Conservation (phyloP, 345 rosid species). For the Lepidium didymum region DNA sequence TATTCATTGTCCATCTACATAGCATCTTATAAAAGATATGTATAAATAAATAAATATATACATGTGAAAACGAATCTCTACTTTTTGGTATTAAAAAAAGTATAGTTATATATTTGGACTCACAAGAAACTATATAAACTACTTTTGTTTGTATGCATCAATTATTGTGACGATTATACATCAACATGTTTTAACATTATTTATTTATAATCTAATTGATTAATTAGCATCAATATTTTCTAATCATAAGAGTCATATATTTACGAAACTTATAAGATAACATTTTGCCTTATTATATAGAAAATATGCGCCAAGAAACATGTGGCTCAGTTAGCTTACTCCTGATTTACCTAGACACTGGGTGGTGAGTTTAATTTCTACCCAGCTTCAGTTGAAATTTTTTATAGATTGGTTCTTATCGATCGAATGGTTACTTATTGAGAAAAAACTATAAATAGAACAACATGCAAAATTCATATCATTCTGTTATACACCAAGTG, state of each 20-base stretch:
- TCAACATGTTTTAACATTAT: not conserved
- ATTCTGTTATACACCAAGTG: not conserved
- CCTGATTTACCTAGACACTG: too few relatives aligned
- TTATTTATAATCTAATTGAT: not conserved
- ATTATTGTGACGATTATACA: not conserved
- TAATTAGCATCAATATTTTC: not conserved
- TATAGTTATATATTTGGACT: not conserved
- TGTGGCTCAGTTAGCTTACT: too few relatives aligned
- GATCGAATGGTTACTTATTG: too few relatives aligned
- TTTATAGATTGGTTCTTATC: too few relatives aligned
- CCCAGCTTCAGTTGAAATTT: too few relatives aligned
- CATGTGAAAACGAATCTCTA: constrained; percentile 10
- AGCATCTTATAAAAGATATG: constrained; percentile 6
- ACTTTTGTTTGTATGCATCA: constrained; percentile 21
- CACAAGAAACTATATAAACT: not conserved
- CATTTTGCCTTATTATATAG: not conserved
- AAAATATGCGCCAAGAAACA: too few relatives aligned
- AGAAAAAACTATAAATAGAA: too few relatives aligned
- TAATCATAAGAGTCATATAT: not conserved
- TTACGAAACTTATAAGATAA: not conserved
- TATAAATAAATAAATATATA: constrained; percentile 5
- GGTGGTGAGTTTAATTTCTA: too few relatives aligned
- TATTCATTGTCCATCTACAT: constrained; percentile 21
- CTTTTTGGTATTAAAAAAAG: constrained; percentile 9
- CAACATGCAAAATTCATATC: not conserved